Evolutionary conservation across 805 yeast species (phyloP), one percentile per base, ranked within the genome.

Genomic region (Groenewaldozyma salmanticensis): DNA sequence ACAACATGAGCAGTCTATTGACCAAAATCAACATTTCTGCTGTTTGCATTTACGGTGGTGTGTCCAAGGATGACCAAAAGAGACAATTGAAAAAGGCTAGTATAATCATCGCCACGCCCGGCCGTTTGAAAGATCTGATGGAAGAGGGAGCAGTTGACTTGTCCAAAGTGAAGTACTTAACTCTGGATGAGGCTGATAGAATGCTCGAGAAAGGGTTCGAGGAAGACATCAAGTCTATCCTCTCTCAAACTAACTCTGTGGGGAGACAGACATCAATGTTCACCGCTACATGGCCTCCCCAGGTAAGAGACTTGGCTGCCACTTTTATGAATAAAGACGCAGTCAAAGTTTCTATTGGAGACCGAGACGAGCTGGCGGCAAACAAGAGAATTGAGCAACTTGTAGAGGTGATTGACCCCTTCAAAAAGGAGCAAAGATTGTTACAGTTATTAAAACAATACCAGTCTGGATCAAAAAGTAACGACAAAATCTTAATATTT

Each of bases 281-380:
- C 65, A 90, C 98, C 6, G 99, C 99, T n/a, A 92, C 99, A 1
- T 92, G 98, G 98, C 99, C 99, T n/a, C 84, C 83, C 54, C 95
- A 90, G 65, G 97, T 92, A 27, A 79, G 97, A 58, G 94, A 86
- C 49, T 71, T 92, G 48, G 98, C 98, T 5, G 58, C 77, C 16
- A 74, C 81, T 4, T 92, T 81, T 64, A 83, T 92, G 94, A 75
- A 72, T 18, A 54, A 61, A 11, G 50, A 61, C 21, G 94, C 96
- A n/a, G 85, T 86, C 37, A 87, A 84, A 62, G 83, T 92, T 33
- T 79, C 92, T 33, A 82, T 92, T 57, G 98, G 98, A 55, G 82
- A 92, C 61, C 76, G 94, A 50, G 96, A 90, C 58, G 97, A 90
- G 64, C 73, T 92, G 43, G 70, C 85, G 43, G 99, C 98, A 37